Evolutionary conservation across 768 basidiomycete species (phyloP).

Genomic region (Suillus placidus): DNA sequence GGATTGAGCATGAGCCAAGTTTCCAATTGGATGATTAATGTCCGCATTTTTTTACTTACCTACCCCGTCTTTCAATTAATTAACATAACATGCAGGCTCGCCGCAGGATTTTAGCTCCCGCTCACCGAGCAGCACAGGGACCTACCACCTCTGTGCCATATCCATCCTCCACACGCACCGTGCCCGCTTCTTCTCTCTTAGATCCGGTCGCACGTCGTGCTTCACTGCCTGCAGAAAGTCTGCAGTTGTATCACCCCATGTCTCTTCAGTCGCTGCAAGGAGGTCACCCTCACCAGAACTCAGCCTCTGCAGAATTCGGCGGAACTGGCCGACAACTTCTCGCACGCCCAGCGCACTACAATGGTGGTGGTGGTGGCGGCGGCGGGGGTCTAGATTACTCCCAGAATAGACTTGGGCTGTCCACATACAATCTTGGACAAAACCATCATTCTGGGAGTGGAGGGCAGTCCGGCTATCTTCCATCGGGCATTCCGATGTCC

Average conservation of each 20-base stretch:
- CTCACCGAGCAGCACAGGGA: slow-evolving; percentile 72
- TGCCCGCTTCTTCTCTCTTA: slow-evolving; percentile 29
- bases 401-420: slow-evolving; percentile 42
- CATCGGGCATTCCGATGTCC: slow-evolving; percentile 50
- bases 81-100: slow-evolving; percentile 57
- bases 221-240: slow-evolving; percentile 67
- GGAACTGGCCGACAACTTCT: slow-evolving; percentile 50
- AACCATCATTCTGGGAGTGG: slow-evolving; percentile 46
- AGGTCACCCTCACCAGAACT: slow-evolving; percentile 36
- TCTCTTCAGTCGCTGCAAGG: slow-evolving; percentile 59
- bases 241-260: slow-evolving; percentile 81
- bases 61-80: slow-evolving; percentile 16
- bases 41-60: slow-evolving; percentile 39
- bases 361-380: slow-evolving; percentile 16
- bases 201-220: slow-evolving; percentile 56
- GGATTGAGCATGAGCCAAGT: slow-evolving; percentile 89
- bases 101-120: slow-evolving; percentile 81
- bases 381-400: slow-evolving; percentile 26
- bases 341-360: slow-evolving; percentile 38
- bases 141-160: slow-evolving; percentile 81
- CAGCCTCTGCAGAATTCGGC: slow-evolving; percentile 43
- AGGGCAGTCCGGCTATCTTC: slow-evolving; percentile 30
- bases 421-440: slow-evolving; percentile 38
- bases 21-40: slow-evolving; percentile 94
- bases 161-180: slow-evolving; percentile 45